A percentile compares a stretch with the other conserved stretches of the same genome.
phyloP scores from a whole-genome alignment of 2,329 filamentous ascomycete species.

The Clonostachys chloroleuca region DNA sequence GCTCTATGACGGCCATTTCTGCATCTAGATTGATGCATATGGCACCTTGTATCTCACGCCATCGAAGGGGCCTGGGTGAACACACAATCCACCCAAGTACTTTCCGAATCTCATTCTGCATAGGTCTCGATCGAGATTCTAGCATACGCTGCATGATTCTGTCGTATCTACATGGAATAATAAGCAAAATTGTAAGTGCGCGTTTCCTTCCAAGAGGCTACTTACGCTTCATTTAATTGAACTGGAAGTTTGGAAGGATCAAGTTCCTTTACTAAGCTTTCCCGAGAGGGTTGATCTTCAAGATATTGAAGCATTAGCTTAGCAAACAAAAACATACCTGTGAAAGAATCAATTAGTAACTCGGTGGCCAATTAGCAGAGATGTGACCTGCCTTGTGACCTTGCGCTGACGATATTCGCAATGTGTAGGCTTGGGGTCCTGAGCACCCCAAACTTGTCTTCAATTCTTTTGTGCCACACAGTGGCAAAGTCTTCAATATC shows the following conservation, averaged over 20 bases:
- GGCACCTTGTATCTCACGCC: slow-evolving; percentile 6
- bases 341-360: not conserved
- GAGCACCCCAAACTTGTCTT: slow-evolving; percentile 1
- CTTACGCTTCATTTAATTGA: not conserved
- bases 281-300: not conserved
- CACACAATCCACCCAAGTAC: slow-evolving; percentile 5
- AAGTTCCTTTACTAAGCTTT: not conserved
- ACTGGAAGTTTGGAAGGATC: not conserved
- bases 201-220: not conserved
- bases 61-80: slow-evolving; percentile 4
- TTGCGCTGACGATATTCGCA: slow-evolving; percentile 2
- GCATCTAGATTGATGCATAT: slow-evolving; percentile 6
- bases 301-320: not conserved
- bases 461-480: slow-evolving; percentile 2
- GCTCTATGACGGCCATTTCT: not conserved
- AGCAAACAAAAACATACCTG: slow-evolving; percentile 4
- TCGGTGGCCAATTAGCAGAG: not conserved
- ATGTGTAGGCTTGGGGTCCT: not conserved
- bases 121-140: not conserved
- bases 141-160: slow-evolving; percentile 2
- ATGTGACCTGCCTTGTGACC: slow-evolving; percentile 2
- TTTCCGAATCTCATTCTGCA: not conserved
- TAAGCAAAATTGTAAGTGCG: not conserved
- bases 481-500: slow-evolving; percentile 3
- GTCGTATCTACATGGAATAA: slow-evolving; percentile 1